Conservation (phyloP, 345 rosid species). For the Rhizophora mangle region DNA sequence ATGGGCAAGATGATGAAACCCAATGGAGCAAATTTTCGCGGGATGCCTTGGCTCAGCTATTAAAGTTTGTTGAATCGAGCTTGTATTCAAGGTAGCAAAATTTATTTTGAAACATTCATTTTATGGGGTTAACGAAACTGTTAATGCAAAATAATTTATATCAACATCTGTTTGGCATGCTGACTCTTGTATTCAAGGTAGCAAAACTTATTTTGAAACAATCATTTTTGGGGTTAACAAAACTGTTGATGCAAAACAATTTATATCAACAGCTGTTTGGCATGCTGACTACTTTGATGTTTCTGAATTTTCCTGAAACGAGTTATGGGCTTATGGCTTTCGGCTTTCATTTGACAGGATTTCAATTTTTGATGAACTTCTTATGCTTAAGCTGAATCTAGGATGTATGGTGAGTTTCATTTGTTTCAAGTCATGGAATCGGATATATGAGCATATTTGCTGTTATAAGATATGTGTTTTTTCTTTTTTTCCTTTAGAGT, state of each 20-base stretch:
- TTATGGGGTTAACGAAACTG: not conserved
- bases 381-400: slow-evolving; percentile 65
- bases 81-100: slow-evolving; percentile 47
- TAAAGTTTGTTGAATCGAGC: slow-evolving; percentile 47
- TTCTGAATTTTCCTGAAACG: slow-evolving; percentile 4
- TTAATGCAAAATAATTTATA: not conserved
- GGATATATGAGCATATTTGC: not conserved
- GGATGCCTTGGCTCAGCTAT: slow-evolving; percentile 62
- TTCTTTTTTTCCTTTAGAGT: not conserved
- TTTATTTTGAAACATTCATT: no score
- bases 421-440: not conserved
- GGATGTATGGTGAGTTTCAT: slow-evolving; percentile 59
- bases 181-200: slow-evolving; percentile 47
- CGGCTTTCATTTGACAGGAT: slow-evolving; percentile 41
- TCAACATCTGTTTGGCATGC: not conserved
- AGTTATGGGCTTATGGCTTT: slow-evolving; percentile 3
- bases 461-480: not conserved
- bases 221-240: not conserved
- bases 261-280: not conserved
- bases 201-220: no score
- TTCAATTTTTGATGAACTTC: slow-evolving; percentile 65
- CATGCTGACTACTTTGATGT: not conserved
- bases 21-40: slow-evolving; percentile 42
- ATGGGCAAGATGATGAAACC: slow-evolving; percentile 44
- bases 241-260: not conserved